A percentile compares a stretch with the other conserved stretches of the same genome.
Conservation (phyloP, 495 filamentous ascomycete species). For the Xanthoparmelia taractica region DNA sequence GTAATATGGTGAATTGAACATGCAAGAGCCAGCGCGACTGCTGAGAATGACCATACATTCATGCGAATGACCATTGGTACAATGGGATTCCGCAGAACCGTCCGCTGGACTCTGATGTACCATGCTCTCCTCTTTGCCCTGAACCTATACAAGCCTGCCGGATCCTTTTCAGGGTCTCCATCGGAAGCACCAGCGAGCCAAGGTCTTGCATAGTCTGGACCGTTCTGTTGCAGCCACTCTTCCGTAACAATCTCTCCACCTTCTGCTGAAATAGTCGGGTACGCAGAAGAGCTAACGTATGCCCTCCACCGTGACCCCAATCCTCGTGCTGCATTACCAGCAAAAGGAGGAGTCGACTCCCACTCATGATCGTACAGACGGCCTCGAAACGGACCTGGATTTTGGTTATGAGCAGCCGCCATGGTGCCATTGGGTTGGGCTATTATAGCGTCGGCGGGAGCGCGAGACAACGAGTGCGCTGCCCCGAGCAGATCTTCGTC, state of each 20-base stretch:
- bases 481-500: constrained; percentile 33
- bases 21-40: constrained; percentile 72
- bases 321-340: constrained; percentile 21
- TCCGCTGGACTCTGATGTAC: constrained; percentile 48
- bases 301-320: constrained; percentile 54
- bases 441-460: constrained; percentile 45
- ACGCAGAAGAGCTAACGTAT: constrained; percentile 49
- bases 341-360: constrained; percentile 23
- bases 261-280: constrained; percentile 39
- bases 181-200: constrained; percentile 44
- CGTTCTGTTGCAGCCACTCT: constrained; percentile 53
- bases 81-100: constrained; percentile 68
- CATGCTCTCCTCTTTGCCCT: constrained; percentile 42
- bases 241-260: constrained; percentile 47
- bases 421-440: constrained; percentile 56
- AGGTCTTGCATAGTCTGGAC: constrained; percentile 48
- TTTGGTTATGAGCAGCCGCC: constrained; percentile 28
- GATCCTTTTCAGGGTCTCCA: constrained; percentile 43
- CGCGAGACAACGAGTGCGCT: constrained; percentile 35
- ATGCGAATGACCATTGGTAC: constrained; percentile 78
- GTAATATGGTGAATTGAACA: constrained; percentile 56
- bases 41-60: constrained; percentile 73
- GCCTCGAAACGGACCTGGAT: constrained; percentile 20
- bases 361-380: constrained; percentile 26
- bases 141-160: constrained; percentile 32